Base-by-base conservation (phyloP, 352 stramenopile species). In the Phytophthora aleatoria region DNA sequence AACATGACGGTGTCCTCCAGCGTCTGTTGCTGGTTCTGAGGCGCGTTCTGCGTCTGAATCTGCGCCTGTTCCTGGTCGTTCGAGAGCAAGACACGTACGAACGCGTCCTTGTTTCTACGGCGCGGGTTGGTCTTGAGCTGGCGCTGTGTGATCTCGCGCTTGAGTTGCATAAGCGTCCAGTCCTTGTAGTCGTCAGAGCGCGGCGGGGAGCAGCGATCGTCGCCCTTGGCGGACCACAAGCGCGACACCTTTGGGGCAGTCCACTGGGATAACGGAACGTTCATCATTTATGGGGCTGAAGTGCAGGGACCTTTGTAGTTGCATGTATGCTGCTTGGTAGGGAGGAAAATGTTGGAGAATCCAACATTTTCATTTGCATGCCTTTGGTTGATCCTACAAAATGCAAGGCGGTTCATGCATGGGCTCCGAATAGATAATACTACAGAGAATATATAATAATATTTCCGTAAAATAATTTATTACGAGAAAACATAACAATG, bases 141-240 rank as follows among this genome's bases (percentile, higher is more conserved):
- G 5, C 77, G 77, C 64, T 83, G 60, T 31, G 72, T 77, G 52
- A 86, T 83, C 74, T 86, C 77, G 24, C 69, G 69, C 61, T 83
- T 86, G 24, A 86, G 61, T 52, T 86, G 77, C 74, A 59, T 63
- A 20, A 83, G 69, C 33, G 69, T 72, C 77, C 77, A 86, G 26
- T 82, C 64, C 33, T 73, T 75, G 64, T 86, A 86, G 52, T 86
- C 74, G 50, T 86, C 74, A n/a, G 77, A 86, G 36, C 57, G 67
- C 26, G 77, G 77, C 3, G 74, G 60, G 4, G 71, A 67, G 50
- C 77, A 86, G 44, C 55, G 61, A 13, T 77, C 67, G 52, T 86
- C 77, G 15, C 69, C 62, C 51, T 71, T 66, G 8, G 77, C 77
- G 3, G 71, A 82, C 77, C 77, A 86, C 57, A 80, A 52, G 42